Base-by-base conservation (phyloP, 225 moss, liverwort and hornwort species). In the Bryoerythrophyllum caledonicum region DNA sequence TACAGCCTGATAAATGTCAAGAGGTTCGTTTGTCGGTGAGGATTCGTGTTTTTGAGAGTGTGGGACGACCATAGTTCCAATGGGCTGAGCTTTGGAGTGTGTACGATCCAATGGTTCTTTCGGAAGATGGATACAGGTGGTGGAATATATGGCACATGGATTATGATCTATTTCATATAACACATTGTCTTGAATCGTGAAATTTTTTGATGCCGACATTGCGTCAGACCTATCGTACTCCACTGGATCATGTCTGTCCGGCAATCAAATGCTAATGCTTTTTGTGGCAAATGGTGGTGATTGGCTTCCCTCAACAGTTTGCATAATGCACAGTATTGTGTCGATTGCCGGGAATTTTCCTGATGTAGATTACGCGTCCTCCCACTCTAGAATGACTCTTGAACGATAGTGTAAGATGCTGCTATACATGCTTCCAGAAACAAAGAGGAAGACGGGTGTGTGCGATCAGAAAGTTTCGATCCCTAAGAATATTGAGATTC, bases 11-110 rank as follows among this genome's bases (percentile, higher is more conserved):
- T 34, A n/a, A 60, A n/a, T 44, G 13, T 4, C 6, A 32, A 3
- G 16, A 27, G 21, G 35, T 4, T 77, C 72, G 76, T 30, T 5
- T 10, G 37, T 73, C 54, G 26, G 81, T 12, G 81, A 77, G 17
- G 24, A 73, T 73, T 68, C 63, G 10, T 28, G 52, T 10, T 20
- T 71, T 57, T 44, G 49, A 53, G 69, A 0, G 46, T 26, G 46
- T 64, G n/a, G 3, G 46, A 17, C 48, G 62, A 70, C 21, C 3
- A 56, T 46, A 70, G 70, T 9, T 34, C 61, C 68, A 32, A 32
- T 32, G 4, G 55, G 74, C 46, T 63, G 55, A 38, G 38, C 9
- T 37, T 9, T 38, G 38, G 38, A 38, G 1, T 38, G 38, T 38
- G 38, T 38, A 38, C 10, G 38, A 38, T 38, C 38, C 38, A 38